Evolutionary conservation across 2,329 filamentous ascomycete genomes (phyloP), one percentile per base, ranked within the genome.

Genomic region (Bipolaris cookei): DNA sequence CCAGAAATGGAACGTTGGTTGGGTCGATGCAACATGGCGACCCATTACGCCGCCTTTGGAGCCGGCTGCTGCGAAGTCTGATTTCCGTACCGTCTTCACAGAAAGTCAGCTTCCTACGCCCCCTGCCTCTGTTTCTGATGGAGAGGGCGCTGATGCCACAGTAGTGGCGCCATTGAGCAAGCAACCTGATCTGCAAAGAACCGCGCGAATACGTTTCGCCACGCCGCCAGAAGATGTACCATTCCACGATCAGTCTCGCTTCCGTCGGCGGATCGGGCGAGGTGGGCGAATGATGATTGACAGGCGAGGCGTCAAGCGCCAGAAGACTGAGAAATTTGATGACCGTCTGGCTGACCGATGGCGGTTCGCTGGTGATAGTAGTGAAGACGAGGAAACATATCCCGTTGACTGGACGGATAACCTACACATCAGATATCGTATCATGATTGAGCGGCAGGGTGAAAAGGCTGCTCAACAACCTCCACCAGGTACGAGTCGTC

Each of bases 271-370:
- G 57, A 87, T 92, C 53, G 94, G 94, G 51, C 89, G 94, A 66
- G 84, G 93, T 61, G 92, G 92, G 62, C 88, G 94, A 37, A 77
- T 96, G 65, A 92, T 92, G 85, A 91, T 98, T 65, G 95, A 98
- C 77, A 88, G 92, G 67, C 88, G 90, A 66, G 88, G 89, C 54
- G 80, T 92, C 72, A 83, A 80, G 61, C 75, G 84, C 41, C 83
- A 78, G 28, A 72, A 69, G 55, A 55, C 67, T 21, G 66, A 70
- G 30, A 46, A 61, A 41, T 38, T 67, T 34, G 74, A 76, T 47
- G 72, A 76, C 37, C 72, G 74, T 42, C 57, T 71, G 18, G 71
- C 72, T 23, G 74, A 77, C 48, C 64, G 75, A 59, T 97, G 90
- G 85, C 96, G 92, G 78, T 96, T 91, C 78, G 91, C 96, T 70